phyloP scores from a whole-genome alignment of 2,329 filamentous ascomycete species.

The Alternaria arborescens region DNA sequence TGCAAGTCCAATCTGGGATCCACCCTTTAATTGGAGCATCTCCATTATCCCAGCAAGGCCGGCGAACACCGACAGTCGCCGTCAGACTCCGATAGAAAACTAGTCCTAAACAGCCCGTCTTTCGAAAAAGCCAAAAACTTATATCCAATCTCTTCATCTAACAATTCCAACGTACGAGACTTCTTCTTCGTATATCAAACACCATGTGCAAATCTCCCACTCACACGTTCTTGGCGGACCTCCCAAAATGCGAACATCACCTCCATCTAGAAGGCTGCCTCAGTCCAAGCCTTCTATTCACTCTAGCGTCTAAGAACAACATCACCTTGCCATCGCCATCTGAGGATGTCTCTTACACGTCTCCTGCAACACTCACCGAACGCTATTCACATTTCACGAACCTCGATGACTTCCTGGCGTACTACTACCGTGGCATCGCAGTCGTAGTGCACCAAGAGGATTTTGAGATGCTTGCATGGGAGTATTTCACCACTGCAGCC shows the following conservation, averaged over 20 bases:
- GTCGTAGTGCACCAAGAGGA: constrained; percentile 72
- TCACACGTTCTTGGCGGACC: constrained; percentile 40
- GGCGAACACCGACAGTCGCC: constrained; percentile 10
- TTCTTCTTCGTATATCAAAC: not conserved
- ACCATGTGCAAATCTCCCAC: constrained; percentile 31
- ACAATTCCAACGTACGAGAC: not conserved
- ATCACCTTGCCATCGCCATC: constrained; percentile 62
- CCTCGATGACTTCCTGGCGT: constrained; percentile 79
- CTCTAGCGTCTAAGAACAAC: constrained; percentile 71
- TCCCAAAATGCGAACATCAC: constrained; percentile 85
- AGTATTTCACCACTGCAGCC: constrained; percentile 73
- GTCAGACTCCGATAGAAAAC: constrained; percentile 4
- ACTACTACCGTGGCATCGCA: constrained; percentile 80
- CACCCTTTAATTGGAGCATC: constrained; percentile 1
- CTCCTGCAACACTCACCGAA: constrained; percentile 64
- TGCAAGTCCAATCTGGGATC: not conserved
- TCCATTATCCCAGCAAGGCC: constrained; percentile 4
- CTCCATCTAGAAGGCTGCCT: constrained; percentile 81
- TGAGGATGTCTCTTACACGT: constrained; percentile 70
- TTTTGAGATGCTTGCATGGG: constrained; percentile 75
- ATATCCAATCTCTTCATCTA: not conserved
- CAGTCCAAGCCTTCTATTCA: constrained; percentile 73
- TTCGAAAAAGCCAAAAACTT: not conserved
- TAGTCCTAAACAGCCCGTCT: not conserved
- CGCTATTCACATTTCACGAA: constrained; percentile 74